phyloP scores from a whole-genome alignment of 805 yeast genomes.

The Kuraishia capsulata region DNA sequence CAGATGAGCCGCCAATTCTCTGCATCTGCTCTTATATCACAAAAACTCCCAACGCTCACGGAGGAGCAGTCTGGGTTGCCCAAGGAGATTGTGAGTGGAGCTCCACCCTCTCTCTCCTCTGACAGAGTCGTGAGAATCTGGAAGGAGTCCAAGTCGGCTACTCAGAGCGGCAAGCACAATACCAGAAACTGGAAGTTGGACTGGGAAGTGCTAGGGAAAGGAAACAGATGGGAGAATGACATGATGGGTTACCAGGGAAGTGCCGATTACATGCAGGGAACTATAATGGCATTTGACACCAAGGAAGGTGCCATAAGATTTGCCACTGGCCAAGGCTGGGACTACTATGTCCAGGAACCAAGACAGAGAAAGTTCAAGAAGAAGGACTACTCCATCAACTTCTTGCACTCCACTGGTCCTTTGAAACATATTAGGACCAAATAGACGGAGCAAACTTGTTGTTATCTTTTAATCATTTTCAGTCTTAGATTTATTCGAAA shows the following conservation, averaged over 20 bases:
- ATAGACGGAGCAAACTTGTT: constrained; percentile 19
- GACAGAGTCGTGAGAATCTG: constrained; percentile 68
- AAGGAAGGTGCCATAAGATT: constrained; percentile 72
- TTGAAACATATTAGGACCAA: constrained; percentile 78
- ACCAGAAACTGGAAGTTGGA: constrained; percentile 63
- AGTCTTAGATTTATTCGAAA: not conserved
- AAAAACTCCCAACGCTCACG: not conserved
- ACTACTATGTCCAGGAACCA: constrained; percentile 75
- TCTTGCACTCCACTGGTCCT: constrained; percentile 58
- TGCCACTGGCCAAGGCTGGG: constrained; percentile 83
- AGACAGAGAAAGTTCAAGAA: constrained; percentile 61
- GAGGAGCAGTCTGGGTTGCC: constrained; percentile 21
- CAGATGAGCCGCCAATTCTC: not conserved
- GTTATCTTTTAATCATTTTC: not conserved
- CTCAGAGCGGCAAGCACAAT: constrained; percentile 59
- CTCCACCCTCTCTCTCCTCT: constrained; percentile 56
- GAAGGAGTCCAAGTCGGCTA: constrained; percentile 71
- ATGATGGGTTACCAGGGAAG: constrained; percentile 78
- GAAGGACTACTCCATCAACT: constrained; percentile 70
- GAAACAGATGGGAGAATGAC: constrained; percentile 85
- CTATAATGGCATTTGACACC: constrained; percentile 62
- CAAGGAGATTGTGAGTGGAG: constrained; percentile 66
- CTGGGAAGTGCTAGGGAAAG: constrained; percentile 73
- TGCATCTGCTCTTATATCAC: not conserved
- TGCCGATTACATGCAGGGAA: constrained; percentile 76